These are phyloP conservation scores for Pyrenula aspistea DNA, from an alignment of 495 filamentous ascomycete genomes.

Conservation along the genomic window DNA sequence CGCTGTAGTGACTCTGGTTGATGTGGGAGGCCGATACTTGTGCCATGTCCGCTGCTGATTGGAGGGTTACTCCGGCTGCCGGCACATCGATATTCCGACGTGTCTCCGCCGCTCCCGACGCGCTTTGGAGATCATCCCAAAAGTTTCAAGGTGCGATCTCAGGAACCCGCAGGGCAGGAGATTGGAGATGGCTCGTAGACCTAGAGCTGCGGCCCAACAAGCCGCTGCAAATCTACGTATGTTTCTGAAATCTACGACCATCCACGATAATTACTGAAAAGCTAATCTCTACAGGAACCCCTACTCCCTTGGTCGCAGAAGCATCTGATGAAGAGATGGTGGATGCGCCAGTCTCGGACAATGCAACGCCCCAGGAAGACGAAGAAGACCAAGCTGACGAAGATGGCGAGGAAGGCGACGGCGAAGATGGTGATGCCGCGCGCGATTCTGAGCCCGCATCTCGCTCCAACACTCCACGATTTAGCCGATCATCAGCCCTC, in stretches of 20 bases:
- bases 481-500: conserved; percentile 33
- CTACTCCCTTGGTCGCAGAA: conserved; percentile 29
- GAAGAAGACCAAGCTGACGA: conserved; percentile 18
- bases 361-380: conserved; percentile 22
- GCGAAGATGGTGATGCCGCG: conserved; percentile 25
- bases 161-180: not conserved
- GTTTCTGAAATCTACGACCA: conserved; percentile 1
- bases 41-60: too few relatives aligned
- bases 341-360: conserved; percentile 26
- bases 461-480: conserved; percentile 19
- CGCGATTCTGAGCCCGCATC: conserved; percentile 25
- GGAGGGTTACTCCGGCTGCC: not conserved
- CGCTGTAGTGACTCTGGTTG: too few relatives aligned
- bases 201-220: conserved; percentile 35
- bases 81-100: not conserved
- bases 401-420: conserved; percentile 20
- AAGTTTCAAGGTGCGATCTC: not conserved
- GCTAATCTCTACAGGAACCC: conserved; percentile 24
- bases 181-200: conserved; percentile 32
- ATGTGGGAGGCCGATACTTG: too few relatives aligned
- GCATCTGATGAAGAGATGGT: conserved; percentile 37
- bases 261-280: not conserved
- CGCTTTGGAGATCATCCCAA: not conserved
- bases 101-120: not conserved
- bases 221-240: conserved; percentile 36